Evolutionary conservation across 257 asterid genomes (phyloP).

Genomic region (Ophiorrhiza pumila): DNA sequence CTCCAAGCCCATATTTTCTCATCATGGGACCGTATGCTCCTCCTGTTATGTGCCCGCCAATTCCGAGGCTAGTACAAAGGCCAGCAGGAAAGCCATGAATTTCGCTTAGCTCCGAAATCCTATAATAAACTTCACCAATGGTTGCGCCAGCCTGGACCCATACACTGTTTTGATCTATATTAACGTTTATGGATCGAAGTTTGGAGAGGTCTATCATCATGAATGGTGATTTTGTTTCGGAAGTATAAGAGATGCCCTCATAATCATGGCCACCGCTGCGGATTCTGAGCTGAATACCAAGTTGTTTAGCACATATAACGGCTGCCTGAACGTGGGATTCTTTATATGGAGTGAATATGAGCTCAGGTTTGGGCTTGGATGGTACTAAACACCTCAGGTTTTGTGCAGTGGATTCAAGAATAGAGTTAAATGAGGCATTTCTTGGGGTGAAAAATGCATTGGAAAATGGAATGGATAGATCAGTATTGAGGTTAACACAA

Average conservation of each 20-base stretch:
- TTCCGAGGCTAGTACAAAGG: conserved; percentile 7
- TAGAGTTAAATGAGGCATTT: conserved; percentile 13
- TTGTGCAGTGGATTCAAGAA: conserved; percentile 22
- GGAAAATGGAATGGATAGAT: conserved; percentile 2
- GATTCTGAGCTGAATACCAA: conserved; percentile 16
- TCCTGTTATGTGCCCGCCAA: conserved; percentile 15
- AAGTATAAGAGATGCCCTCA: conserved; percentile 18
- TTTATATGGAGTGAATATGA: conserved; percentile 21
- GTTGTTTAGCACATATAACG: conserved; percentile 17
- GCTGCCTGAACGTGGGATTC: conserved; percentile 31
- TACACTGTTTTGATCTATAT: conserved; percentile 12
- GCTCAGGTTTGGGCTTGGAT: conserved; percentile 19
- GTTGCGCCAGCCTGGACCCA: conserved; percentile 29
- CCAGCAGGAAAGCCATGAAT: conserved; percentile 24
- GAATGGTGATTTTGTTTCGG: conserved; percentile 8
- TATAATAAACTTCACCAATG: conserved; percentile 23
- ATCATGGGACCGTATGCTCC: conserved; percentile 23
- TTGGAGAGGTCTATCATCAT: conserved; percentile 1
- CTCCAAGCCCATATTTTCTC: conserved; percentile 20
- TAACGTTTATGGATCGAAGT: conserved; percentile 14
- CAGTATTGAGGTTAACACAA: neutral
- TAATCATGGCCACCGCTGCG: conserved; percentile 25
- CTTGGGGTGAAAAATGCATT: conserved; percentile 6
- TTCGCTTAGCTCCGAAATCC: conserved; percentile 18
- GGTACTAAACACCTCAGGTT: conserved; percentile 22